phyloP scores from a whole-genome alignment of 1,139 yeast species.

The Lodderomyces metapsilosis region DNA sequence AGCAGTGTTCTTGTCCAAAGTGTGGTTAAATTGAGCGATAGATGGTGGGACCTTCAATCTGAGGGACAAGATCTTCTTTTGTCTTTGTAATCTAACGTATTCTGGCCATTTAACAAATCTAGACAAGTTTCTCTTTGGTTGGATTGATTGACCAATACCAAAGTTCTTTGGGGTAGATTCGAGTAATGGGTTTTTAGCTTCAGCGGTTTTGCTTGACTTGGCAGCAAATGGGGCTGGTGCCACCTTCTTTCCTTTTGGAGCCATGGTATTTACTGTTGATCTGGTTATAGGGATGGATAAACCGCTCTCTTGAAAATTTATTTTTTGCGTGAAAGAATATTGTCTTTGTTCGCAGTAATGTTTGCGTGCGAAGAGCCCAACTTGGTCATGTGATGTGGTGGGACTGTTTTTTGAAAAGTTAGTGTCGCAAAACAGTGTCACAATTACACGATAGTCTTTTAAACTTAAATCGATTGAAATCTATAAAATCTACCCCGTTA shows the following conservation, averaged over 20 bases:
- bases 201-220: slow-evolving; percentile 29
- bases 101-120: slow-evolving; percentile 99
- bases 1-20: slow-evolving; percentile 98
- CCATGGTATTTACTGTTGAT: slow-evolving; percentile 27
- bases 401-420: not conserved
- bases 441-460: no score
- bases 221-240: slow-evolving; percentile 64
- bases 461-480: no score
- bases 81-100: slow-evolving; percentile 87
- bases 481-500: not conserved
- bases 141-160: slow-evolving; percentile 94
- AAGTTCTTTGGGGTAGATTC: slow-evolving; percentile 90
- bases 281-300: no score
- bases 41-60: slow-evolving; percentile 99
- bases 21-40: slow-evolving; percentile 90
- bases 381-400: not conserved
- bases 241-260: slow-evolving; percentile 70
- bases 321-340: slow-evolving; percentile 2
- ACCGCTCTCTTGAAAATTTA: slow-evolving; percentile 11
- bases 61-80: slow-evolving; percentile 89
- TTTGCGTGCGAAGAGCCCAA: not conserved
- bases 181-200: slow-evolving; percentile 39
- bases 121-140: slow-evolving; percentile 93
- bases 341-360: not conserved
- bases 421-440: no score